Conservation (phyloP, 768 basidiomycete species). For the Plicaturopsis crispa region DNA sequence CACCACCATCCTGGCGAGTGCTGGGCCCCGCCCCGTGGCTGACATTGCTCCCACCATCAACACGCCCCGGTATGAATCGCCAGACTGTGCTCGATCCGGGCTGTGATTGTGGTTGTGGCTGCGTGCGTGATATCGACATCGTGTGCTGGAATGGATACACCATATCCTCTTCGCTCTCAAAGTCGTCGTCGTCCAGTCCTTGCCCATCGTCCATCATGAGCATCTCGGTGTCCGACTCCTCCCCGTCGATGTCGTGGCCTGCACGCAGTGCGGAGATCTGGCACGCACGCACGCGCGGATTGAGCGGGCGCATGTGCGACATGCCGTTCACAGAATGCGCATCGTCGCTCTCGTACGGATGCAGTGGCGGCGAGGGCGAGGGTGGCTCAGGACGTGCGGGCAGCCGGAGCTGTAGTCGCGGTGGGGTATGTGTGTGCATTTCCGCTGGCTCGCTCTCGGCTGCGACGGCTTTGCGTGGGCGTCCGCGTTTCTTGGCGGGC, state of each 20-base stretch:
- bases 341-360: conserved; percentile 13
- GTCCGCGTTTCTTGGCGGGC: conserved; percentile 30
- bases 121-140: conserved; percentile 27
- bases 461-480: conserved; percentile 25
- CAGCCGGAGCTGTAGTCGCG: too few species aligned
- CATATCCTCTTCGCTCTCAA: conserved; percentile 65
- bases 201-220: conserved; percentile 28
- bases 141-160: conserved; percentile 37
- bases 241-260: conserved; percentile 23
- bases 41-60: conserved; percentile 13
- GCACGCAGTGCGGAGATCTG: conserved; percentile 19
- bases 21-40: not conserved
- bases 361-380: conserved; percentile 3
- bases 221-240: conserved; percentile 30
- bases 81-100: too few species aligned
- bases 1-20: not conserved
- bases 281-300: too few species aligned
- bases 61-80: conserved; percentile 29
- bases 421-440: not conserved
- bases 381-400: conserved; percentile 1
- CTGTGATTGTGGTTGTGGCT: too few species aligned
- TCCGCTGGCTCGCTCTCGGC: not conserved
- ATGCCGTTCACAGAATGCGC: too few species aligned
- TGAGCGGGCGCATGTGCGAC: conserved; percentile 11
- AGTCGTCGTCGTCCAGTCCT: conserved; percentile 42